Conservation (phyloP, 768 basidiomycete genomes). For the Xanthoconium stramineum region DNA sequence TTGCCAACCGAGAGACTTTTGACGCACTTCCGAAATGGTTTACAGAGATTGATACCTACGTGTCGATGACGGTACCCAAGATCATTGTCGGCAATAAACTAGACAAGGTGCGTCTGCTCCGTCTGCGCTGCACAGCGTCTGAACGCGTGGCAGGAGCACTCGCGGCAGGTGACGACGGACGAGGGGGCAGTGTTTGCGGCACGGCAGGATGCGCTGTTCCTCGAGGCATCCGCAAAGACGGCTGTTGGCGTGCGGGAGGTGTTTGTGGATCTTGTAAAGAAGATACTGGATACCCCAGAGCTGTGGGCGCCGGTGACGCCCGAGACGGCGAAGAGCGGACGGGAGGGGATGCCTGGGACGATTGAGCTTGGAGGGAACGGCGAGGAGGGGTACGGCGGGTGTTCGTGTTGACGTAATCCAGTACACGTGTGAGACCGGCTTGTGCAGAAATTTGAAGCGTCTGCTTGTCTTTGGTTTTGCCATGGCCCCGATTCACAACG, state of each 20-base stretch:
- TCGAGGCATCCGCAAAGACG: slow-evolving; percentile 94
- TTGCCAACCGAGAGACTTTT: slow-evolving; percentile 88
- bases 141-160: slow-evolving; percentile 64
- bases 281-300: slow-evolving; percentile 80
- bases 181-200: slow-evolving; percentile 81
- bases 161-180: slow-evolving; percentile 75
- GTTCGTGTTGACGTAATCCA: slow-evolving; percentile 34
- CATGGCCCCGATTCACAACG: slow-evolving; percentile 19
- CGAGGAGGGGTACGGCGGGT: slow-evolving; percentile 24
- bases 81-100: slow-evolving; percentile 95
- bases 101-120: slow-evolving; percentile 65
- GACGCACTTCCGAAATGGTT: slow-evolving; percentile 94
- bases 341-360: slow-evolving; percentile 41
- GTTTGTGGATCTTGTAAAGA: slow-evolving; percentile 72
- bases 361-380: slow-evolving; percentile 20
- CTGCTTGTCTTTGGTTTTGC: neutral
- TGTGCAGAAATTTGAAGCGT: slow-evolving; percentile 3
- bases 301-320: slow-evolving; percentile 56
- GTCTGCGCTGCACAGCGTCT: neutral
- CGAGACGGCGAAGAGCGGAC: slow-evolving; percentile 5
- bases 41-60: slow-evolving; percentile 91
- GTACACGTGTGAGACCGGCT: slow-evolving; percentile 9
- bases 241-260: slow-evolving; percentile 77
- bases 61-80: slow-evolving; percentile 81
- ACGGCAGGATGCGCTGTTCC: slow-evolving; percentile 79